These are phyloP conservation scores for Suillus clintonianus DNA, from an alignment of 768 basidiomycete genomes.

Conservation along the genomic window DNA sequence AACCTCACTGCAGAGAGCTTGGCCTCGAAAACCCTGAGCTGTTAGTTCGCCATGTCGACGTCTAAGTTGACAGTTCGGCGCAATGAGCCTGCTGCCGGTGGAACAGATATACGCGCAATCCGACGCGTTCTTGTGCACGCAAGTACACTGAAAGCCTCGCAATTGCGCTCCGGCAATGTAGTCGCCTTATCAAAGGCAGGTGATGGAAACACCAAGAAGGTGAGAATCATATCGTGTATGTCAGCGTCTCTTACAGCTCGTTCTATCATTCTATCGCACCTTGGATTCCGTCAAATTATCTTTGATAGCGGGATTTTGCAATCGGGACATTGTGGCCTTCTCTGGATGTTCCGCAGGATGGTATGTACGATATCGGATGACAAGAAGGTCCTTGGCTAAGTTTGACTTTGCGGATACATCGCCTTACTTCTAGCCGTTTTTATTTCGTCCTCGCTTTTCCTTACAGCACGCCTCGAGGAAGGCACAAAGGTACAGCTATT, in stretches of 20 bases:
- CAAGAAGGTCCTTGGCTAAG: conserved; percentile 11
- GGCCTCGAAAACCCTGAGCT: neutral
- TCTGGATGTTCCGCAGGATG: conserved; percentile 53
- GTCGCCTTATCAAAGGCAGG: conserved; percentile 52
- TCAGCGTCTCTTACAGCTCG: conserved; percentile 6
- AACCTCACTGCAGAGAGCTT: neutral
- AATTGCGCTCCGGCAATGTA: conserved; percentile 69
- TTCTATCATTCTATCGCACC: conserved; percentile 7
- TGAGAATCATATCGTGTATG: conserved; percentile 25
- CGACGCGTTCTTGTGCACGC: conserved; percentile 66
- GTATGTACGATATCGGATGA: conserved; percentile 42
- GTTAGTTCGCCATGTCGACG: neutral
- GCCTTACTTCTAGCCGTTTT: conserved; percentile 46
- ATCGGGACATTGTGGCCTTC: conserved; percentile 82
- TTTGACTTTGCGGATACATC: conserved; percentile 11
- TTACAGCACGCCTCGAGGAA: conserved; percentile 59
- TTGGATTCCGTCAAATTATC: conserved; percentile 17
- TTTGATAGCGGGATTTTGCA: conserved; percentile 51
- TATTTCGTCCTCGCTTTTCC: conserved; percentile 55
- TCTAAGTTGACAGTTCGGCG: neutral
- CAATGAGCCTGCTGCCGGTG: neutral
- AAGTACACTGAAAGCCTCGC: conserved; percentile 60
- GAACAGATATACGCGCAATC: conserved; percentile 41
- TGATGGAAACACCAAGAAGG: conserved; percentile 34
- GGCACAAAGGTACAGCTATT: conserved; percentile 51